Base-by-base conservation (phyloP, 768 basidiomycete species). In the Termitomyces sp. region DNA sequence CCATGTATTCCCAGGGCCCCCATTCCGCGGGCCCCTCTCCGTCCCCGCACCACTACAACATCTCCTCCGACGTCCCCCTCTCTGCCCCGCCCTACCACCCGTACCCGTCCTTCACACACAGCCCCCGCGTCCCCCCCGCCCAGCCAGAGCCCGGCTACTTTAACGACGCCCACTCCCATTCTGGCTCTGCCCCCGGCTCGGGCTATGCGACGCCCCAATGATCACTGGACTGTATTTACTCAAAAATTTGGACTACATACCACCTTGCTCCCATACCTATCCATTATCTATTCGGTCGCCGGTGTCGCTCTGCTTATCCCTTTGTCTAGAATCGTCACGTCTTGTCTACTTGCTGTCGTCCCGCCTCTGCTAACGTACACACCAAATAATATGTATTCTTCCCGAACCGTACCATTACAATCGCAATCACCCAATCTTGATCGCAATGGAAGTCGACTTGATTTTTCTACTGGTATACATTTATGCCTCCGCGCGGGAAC, bases 201-300 rank as follows among this genome's bases (percentile, higher is more conserved):
- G 77, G 75, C 20, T 81, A 81, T 60, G 76, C 70, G 36, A 78
- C 78, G 31, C 77, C 79, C 18, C 78, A 79, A 60, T 75, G 66
- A 31, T 42, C 6, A 22, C 56, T 51, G 57, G 48, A 56, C 57
- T 48, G 20, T 44, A 33, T 56, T 29, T 10, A 5, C 10, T 22
- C 29, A 29, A 29, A 29, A 29, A 29, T 3, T 3, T 29, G 29
- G 29, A 29, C 29, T 6, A 29, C 49, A 47, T 41, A n/a, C 60
- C 45, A 41, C 50, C 10, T 20, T 42, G 52, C 59, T n/a, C n/a
- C 34, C 36, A 42, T 49, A 55, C 50, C 42, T 31, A 44, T 37
- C 42, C n/a, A n/a, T 20, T 60, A 57, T 60, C 47, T 57, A 56
- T 39, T 51, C 47, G 29, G 46, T 37, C 36, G 22, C 54, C 47